Conservation (phyloP, 1,284 basidiomycete genomes). For the Malassezia brasiliensis region DNA sequence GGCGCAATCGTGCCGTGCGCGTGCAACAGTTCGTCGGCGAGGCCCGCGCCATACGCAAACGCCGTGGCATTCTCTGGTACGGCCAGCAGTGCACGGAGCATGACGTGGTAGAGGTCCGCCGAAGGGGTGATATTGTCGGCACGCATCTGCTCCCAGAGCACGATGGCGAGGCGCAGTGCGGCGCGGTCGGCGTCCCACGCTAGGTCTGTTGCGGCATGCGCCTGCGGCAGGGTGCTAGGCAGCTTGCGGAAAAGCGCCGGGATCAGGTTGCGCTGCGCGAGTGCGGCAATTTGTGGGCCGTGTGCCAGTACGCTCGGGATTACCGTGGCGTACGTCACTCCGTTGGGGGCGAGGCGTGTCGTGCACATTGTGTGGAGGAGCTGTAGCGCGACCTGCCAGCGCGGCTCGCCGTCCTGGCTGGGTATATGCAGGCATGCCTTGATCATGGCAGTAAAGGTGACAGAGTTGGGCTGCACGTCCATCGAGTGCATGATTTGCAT, state of each 20-base stretch:
- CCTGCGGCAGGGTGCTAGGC: background rate
- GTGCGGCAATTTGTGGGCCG: slow-evolving; percentile 4
- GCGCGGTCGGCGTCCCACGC: slow-evolving; percentile 13
- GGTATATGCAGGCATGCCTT: slow-evolving; percentile 25
- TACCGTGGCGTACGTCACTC: slow-evolving; percentile 30
- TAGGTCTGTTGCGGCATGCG: background rate
- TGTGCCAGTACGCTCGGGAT: slow-evolving; percentile 21
- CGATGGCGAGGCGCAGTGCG: slow-evolving; percentile 20
- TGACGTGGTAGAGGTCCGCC: slow-evolving; percentile 14
- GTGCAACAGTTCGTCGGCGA: slow-evolving; percentile 12
- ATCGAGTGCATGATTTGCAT: slow-evolving; percentile 29
- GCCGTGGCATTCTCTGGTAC: background rate
- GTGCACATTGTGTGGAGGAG: slow-evolving; percentile 31
- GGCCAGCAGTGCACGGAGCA: slow-evolving; percentile 8
- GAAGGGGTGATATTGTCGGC: slow-evolving; percentile 16
- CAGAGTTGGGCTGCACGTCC: slow-evolving; percentile 26
- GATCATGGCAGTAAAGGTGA: slow-evolving; percentile 40
- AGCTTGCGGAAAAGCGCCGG: slow-evolving; percentile 1
- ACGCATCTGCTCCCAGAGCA: slow-evolving; percentile 27
- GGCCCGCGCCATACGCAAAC: background rate
- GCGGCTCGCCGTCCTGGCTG: slow-evolving; percentile 5
- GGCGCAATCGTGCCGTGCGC: slow-evolving; percentile 2
- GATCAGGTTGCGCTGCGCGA: slow-evolving; percentile 14
- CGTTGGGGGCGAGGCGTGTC: slow-evolving; percentile 26
- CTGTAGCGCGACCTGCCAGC: slow-evolving; percentile 27